Evolutionary conservation across 768 basidiomycete species (phyloP).

Genomic region (Mycena alexandri): DNA sequence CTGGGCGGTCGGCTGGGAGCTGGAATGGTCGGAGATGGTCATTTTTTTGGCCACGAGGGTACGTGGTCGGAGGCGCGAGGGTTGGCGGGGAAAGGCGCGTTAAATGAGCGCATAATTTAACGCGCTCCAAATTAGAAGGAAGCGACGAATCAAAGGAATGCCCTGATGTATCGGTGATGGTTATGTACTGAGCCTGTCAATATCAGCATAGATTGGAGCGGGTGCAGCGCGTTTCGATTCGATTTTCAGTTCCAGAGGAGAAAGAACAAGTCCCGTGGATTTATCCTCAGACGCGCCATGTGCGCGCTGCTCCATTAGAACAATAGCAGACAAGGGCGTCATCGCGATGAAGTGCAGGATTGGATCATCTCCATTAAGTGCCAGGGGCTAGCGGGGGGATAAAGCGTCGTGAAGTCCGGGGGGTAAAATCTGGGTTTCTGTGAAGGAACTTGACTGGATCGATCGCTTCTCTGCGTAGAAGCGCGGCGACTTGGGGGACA

Average conservation of each 20-base stretch:
- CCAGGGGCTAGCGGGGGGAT: no score
- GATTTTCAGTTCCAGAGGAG: no score
- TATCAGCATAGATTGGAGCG: not conserved
- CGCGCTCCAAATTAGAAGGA: slow-evolving; percentile 25
- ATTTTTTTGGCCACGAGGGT: slow-evolving; percentile 16
- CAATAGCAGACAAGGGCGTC: no score
- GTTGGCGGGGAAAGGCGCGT: slow-evolving; percentile 14
- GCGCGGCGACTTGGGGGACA: not conserved
- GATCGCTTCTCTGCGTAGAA: slow-evolving; percentile 6
- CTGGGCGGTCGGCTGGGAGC: not conserved
- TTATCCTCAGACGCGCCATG: no score
- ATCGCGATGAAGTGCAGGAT: no score
- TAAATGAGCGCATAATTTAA: no score
- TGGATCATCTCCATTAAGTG: slow-evolving; percentile 1
- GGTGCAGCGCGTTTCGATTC: not conserved
- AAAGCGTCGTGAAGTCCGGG: slow-evolving; percentile 6
- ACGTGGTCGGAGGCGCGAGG: slow-evolving; percentile 16
- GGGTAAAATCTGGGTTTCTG: slow-evolving; percentile 10
- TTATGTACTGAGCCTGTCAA: slow-evolving; percentile 28
- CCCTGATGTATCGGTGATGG: slow-evolving; percentile 19
- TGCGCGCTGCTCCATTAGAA: no score
- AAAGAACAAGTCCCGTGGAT: no score
- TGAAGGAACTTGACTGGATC: not conserved
- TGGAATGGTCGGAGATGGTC: slow-evolving; percentile 17
- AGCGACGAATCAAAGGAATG: slow-evolving; percentile 15